phyloP scores from a whole-genome alignment of 2,329 filamentous ascomycete genomes.

The Colletotrichum sp. region DNA sequence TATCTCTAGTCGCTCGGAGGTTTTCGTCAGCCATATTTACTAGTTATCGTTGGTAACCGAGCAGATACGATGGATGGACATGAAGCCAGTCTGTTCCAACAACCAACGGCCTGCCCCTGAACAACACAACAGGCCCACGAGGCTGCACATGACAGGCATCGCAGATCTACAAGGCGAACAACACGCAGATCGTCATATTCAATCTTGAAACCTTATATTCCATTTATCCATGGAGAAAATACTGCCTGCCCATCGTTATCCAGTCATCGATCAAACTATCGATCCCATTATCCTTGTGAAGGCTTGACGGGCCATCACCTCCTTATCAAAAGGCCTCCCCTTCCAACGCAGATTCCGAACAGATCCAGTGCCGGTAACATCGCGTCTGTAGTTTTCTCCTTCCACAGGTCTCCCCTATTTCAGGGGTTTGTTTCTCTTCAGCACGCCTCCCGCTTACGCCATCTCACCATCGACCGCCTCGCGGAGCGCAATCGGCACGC shows the following conservation, averaged over 20 bases:
- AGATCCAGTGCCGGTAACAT: not conserved
- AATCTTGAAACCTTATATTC: not conserved
- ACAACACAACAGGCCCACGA: not conserved
- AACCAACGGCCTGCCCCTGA: not conserved
- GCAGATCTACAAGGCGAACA: not conserved
- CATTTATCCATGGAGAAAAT: not conserved
- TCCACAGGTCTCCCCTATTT: not conserved
- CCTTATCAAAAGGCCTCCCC: not conserved
- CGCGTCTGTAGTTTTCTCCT: not conserved
- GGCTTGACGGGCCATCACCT: not conserved
- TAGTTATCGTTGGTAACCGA: not conserved
- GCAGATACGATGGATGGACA: not conserved
- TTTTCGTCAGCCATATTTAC: not conserved
- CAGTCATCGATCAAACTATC: not conserved
- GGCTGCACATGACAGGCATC: not conserved
- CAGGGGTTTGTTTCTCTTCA: not conserved
- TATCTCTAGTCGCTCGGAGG: not conserved
- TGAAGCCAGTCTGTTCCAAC: not conserved
- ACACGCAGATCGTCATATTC: not conserved
- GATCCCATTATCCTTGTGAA: not conserved
- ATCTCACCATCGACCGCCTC: slow-evolving; percentile 27
- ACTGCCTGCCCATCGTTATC: not conserved
- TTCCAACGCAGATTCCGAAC: not conserved
- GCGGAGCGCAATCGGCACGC: slow-evolving; percentile 44
- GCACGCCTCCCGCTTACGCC: not conserved